phyloP scores from a whole-genome alignment of 2,329 filamentous ascomycete genomes.

The Aspergillus carbonarius region DNA sequence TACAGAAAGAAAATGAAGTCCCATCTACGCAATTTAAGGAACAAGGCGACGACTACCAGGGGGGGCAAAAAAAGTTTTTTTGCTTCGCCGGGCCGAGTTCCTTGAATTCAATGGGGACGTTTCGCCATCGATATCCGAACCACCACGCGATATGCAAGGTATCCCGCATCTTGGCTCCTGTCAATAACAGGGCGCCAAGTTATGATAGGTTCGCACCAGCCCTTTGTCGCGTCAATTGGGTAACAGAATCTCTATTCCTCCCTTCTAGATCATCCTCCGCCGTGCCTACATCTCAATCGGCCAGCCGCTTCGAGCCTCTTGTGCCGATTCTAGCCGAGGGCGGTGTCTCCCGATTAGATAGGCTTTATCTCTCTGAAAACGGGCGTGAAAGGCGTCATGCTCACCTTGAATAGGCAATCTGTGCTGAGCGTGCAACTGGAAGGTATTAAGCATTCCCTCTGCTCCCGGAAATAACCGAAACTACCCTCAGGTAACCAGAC shows the following conservation, averaged over 20 bases:
- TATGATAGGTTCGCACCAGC: neutral
- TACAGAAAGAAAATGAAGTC: neutral
- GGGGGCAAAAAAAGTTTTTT: slow-evolving; percentile 19
- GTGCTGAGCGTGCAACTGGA: too few relatives aligned
- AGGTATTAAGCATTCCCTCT: neutral
- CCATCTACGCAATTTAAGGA: slow-evolving; percentile 1
- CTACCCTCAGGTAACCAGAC: too few relatives aligned
- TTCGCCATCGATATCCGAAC: slow-evolving; percentile 18
- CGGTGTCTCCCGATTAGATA: neutral
- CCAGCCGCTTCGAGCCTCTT: neutral
- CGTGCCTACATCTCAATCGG: neutral
- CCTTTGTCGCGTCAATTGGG: neutral
- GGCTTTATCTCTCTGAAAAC: neutral
- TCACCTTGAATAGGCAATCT: neutral
- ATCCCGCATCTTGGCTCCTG: neutral
- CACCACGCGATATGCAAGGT: neutral
- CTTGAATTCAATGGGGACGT: slow-evolving; percentile 6
- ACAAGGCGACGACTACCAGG: neutral
- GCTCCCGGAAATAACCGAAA: neutral
- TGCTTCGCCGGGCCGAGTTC: slow-evolving; percentile 14
- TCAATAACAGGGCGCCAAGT: neutral
- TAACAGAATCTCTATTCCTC: neutral
- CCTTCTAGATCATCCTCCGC: neutral
- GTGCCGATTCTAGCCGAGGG: neutral
- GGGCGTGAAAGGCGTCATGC: neutral